phyloP scores from a whole-genome alignment of 352 stramenopile genomes.

The Phytophthora sansomeana region DNA sequence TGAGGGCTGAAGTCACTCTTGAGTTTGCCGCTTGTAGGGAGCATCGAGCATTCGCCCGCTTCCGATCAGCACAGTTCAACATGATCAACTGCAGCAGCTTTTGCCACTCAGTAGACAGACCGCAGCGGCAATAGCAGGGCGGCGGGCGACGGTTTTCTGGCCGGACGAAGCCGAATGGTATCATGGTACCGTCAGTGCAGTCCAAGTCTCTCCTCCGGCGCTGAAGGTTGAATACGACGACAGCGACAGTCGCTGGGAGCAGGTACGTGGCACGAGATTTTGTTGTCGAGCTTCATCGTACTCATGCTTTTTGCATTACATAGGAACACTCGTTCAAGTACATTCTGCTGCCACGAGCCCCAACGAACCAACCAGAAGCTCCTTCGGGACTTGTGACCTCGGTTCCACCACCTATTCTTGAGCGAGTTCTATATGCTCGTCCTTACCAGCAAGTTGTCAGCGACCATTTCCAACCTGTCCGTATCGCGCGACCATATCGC shows the following conservation, averaged over 20 bases:
- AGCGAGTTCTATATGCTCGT: constrained; percentile 42
- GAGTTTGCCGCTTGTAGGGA: constrained; percentile 7
- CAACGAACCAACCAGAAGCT: background rate
- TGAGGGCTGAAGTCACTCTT: background rate
- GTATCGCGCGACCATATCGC: constrained; percentile 44
- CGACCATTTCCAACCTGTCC: constrained; percentile 56
- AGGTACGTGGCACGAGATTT: constrained; percentile 22
- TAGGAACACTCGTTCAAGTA: constrained; percentile 46
- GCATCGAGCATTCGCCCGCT: constrained; percentile 14
- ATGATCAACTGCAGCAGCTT: constrained; percentile 49
- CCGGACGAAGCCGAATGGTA: constrained; percentile 52
- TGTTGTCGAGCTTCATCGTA: background rate
- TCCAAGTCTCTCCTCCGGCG: constrained; percentile 6
- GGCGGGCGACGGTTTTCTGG: constrained; percentile 52
- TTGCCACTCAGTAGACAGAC: constrained; percentile 14
- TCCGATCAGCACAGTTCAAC: constrained; percentile 12
- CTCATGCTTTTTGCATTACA: constrained; percentile 10
- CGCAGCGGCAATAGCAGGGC: constrained; percentile 9
- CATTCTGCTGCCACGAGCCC: constrained; percentile 38
- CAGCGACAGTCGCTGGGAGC: constrained; percentile 56
- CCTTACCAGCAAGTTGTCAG: constrained; percentile 38
- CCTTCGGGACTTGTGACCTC: background rate
- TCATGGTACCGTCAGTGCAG: constrained; percentile 35
- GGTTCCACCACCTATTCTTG: constrained; percentile 8
- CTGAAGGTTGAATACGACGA: constrained; percentile 61